Base-by-base conservation (phyloP, 2,329 filamentous ascomycete species). In the Colletotrichum sp. region DNA sequence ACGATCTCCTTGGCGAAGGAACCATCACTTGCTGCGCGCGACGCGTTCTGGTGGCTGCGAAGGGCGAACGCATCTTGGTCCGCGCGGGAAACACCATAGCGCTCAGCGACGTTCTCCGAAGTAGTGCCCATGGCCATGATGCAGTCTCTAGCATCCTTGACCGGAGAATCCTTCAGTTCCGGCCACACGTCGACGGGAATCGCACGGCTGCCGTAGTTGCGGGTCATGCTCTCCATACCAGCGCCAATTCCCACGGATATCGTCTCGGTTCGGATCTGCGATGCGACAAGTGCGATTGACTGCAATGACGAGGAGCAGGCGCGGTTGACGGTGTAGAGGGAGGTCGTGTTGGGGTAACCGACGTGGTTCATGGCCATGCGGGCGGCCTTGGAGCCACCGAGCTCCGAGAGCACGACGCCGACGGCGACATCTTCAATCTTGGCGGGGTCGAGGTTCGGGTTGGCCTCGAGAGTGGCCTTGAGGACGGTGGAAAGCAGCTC, bases 151-250 rank as follows among this genome's bases (percentile, higher is more conserved):
- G 95, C 94, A 78, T 98, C 93, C 81, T 93, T 89, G 12, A 90
- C 89, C 2, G 86, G 85, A 5, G 90, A 92, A 2, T 93, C 90
- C 80, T 88, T 91, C 76, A 98, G 86, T 68, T 90, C 92, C 0
- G 94, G 92, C 95, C 95, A 98, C 13, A 95, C 85, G 78, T 95
- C 91, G 1, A 92, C 93, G 0, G 96, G 96, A 59, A 98, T 97
- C n/a, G 96, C 96, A 73, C 92, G 89, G 30, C 89, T 92, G 68
- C 93, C 96, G 85, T 98, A 98, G 86, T 98, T 98, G 79, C 94
- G 88, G 78, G 95, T 98, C 96, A 98, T 98, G 86, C 94, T 96
- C 90, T 98, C 96, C 95, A 98, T 98, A 34, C 96, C 96, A 3
- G 95, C 96, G 12, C 93, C 96, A 77, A 98, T 92, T 76, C 95